phyloP scores from a whole-genome alignment of 768 basidiomycete genomes.

The Lactifluus piperatus region DNA sequence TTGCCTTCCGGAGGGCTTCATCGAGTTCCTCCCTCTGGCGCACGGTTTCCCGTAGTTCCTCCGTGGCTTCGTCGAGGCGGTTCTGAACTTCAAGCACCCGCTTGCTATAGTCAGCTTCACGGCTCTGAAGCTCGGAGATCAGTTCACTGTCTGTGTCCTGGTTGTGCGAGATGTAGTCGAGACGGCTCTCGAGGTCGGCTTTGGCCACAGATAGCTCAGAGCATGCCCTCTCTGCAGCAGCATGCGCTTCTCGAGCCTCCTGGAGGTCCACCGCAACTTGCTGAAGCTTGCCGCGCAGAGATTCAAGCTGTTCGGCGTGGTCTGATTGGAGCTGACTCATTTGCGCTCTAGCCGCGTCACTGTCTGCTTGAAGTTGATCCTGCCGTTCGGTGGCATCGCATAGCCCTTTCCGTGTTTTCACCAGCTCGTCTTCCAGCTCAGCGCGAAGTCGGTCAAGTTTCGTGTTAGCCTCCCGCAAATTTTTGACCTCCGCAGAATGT shows the following conservation, averaged over 20 bases:
- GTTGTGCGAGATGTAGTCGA: background rate
- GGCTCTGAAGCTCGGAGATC: slow-evolving; percentile 1
- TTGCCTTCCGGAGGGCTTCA: background rate
- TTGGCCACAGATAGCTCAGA: slow-evolving; percentile 13
- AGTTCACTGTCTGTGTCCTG: background rate
- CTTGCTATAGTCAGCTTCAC: background rate
- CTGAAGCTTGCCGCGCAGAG: slow-evolving; percentile 20
- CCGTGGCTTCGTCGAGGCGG: background rate
- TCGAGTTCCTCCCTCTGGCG: slow-evolving; percentile 11
- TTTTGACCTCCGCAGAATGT: slow-evolving; percentile 8
- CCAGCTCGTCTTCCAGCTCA: slow-evolving; percentile 20
- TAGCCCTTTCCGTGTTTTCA: slow-evolving; percentile 19
- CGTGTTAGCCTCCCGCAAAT: slow-evolving; percentile 12
- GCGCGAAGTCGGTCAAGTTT: slow-evolving; percentile 10
- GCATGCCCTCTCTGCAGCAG: slow-evolving; percentile 29
- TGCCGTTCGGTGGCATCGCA: slow-evolving; percentile 12
- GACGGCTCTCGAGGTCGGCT: slow-evolving; percentile 13
- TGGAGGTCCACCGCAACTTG: slow-evolving; percentile 19
- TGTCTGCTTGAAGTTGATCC: slow-evolving; percentile 5
- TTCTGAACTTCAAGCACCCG: slow-evolving; percentile 5
- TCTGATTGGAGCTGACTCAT: slow-evolving; percentile 8
- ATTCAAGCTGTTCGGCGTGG: slow-evolving; percentile 20
- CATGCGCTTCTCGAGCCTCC: slow-evolving; percentile 14
- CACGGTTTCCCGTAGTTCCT: slow-evolving; percentile 3
- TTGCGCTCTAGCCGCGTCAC: slow-evolving; percentile 1